Evolutionary conservation across 1,284 basidiomycete species (phyloP).

Genomic region (Cutaneotrichosporon mucoides): DNA sequence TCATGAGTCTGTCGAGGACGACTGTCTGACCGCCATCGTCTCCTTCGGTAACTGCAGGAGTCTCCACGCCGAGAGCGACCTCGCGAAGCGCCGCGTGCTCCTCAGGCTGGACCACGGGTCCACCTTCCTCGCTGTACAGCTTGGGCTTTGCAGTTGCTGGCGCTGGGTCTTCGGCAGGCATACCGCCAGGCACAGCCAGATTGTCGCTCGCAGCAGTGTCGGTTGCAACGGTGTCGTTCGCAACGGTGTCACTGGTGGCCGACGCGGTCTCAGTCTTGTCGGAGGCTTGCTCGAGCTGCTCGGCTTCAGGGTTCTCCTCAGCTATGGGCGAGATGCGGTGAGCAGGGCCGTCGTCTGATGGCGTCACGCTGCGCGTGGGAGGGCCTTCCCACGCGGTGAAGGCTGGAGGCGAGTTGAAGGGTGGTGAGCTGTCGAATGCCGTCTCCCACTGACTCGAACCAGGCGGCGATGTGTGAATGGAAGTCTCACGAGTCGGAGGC

Average conservation of each 20-base stretch:
- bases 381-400: constrained; percentile 10
- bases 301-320: constrained; percentile 1
- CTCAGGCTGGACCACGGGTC: neutral
- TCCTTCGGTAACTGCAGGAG: neutral
- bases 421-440: constrained; percentile 4
- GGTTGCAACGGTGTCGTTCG: neutral
- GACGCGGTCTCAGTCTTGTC: constrained; percentile 4
- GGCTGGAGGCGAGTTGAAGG: constrained; percentile 3
- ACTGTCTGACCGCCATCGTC: neutral
- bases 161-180: neutral
- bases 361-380: constrained; percentile 6
- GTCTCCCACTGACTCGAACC: constrained; percentile 9
- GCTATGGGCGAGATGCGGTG: constrained; percentile 4
- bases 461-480: constrained; percentile 1
- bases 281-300: constrained; percentile 3
- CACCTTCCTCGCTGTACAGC: neutral
- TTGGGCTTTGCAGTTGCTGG: neutral
- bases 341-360: neutral
- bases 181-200: neutral
- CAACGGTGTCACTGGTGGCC: neutral
- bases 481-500: neutral
- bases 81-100: neutral
- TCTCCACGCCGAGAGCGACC: neutral
- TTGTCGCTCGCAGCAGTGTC: neutral
- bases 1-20: neutral